Conservation (phyloP, 1,284 basidiomycete genomes). For the Hypsizygus ulmarius region DNA sequence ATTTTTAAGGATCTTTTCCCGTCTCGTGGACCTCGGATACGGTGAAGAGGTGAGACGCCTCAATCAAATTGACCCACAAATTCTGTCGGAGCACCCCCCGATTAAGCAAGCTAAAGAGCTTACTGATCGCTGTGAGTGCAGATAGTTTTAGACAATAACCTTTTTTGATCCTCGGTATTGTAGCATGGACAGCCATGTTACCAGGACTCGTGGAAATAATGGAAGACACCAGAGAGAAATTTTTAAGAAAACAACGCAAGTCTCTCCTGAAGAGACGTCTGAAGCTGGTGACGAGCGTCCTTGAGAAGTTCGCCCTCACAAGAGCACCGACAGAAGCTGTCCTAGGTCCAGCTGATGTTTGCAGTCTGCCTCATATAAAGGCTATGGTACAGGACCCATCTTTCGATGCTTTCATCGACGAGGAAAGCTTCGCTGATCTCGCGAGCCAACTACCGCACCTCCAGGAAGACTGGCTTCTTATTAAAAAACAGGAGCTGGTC, state of each 20-base stretch:
- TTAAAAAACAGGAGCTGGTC: conserved; percentile 1
- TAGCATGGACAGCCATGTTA: conserved; percentile 8
- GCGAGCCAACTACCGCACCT: not conserved
- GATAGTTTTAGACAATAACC: not conserved
- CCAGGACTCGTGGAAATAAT: conserved; percentile 7
- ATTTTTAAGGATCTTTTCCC: conserved; percentile 3
- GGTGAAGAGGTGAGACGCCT: conserved; percentile 5
- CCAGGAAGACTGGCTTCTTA: conserved; percentile 4
- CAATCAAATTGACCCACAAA: conserved; percentile 1
- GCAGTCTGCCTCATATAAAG: conserved; percentile 7
- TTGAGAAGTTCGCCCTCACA: not conserved
- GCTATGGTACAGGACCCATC: conserved; percentile 5
- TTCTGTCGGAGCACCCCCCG: conserved; percentile 3
- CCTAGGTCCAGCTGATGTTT: conserved; percentile 7
- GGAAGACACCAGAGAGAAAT: conserved; percentile 8
- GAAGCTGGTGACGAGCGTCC: conserved; percentile 1
- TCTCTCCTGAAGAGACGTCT: conserved; percentile 5
- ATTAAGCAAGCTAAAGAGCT: conserved; percentile 2
- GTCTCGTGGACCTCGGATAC: conserved; percentile 5
- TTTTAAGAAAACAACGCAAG: conserved; percentile 7
- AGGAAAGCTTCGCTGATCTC: conserved; percentile 3
- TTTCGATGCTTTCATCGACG: not conserved
- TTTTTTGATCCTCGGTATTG: not conserved
- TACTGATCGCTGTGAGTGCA: conserved; percentile 6
- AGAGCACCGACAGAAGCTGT: not conserved